Evolutionary conservation across 208 protist species (phyloP), one percentile per base, ranked within the genome.

Genomic region (Wallacemonas sp.): DNA sequence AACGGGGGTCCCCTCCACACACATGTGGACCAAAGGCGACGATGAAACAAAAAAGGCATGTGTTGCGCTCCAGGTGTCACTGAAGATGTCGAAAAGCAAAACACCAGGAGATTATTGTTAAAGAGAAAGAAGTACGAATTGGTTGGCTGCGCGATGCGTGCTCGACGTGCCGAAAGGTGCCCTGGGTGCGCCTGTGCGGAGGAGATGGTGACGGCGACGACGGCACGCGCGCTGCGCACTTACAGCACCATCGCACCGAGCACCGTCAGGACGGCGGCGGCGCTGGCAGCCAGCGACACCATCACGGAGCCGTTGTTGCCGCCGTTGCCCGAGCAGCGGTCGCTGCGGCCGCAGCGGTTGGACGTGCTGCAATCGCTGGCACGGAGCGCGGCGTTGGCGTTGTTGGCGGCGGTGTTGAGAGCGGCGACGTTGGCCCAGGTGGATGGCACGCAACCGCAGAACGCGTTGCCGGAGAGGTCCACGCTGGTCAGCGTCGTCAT

Each of bases 341-440:
- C 14, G 10, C 10, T 41, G 36, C 14, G 36, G 36, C 36, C 36
- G 36, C 36, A 41, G 10, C 36, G 7, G 36, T 41, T 41, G 14
- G 36, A 7, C 36, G 36, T 41, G 36, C 10, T 16, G 14, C 36
- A 41, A 41, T 41, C 36, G 10, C 10, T 16, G 14, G 36, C 36
- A 14, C 36, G 36, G 36, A 41, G 10, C 10, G 36, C 36, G 36
- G 36, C 36, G 36, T 41, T 41, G 36, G 36, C 36, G 36, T 41
- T 41, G 36, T 25, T 16, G 8, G 57, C 66, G 16, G 57, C 66
- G 66, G 57, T 71, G 11, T 25, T n/a, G 33, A 73, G 67, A 45
- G 64, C 49, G 26, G 67, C 10, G 20, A 20, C 28, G 20, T 44
- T 1, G 20, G 31, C 18, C 25, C 48, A 66, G 41, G 16, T 42